Percentiles rank a stretch among this genome's conserved stretches.
Conservation (phyloP, 2,329 filamentous ascomycete species). For the Diaporthe vaccinii region DNA sequence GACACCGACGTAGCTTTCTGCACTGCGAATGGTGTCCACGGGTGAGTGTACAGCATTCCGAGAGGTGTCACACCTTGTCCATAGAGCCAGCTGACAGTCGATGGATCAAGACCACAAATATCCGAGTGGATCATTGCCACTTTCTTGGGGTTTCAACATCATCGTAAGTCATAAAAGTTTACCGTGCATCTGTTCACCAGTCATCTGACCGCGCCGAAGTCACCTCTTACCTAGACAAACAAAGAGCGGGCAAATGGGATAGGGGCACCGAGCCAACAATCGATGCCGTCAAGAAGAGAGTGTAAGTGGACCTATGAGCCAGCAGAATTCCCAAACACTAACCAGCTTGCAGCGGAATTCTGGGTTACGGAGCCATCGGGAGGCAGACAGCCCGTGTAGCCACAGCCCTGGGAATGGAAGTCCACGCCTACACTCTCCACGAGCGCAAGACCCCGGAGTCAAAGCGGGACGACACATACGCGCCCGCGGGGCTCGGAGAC, state of each 20-base stretch:
- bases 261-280: conserved; percentile 50
- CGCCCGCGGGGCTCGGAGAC: conserved; percentile 75
- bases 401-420: conserved; percentile 76
- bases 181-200: background rate
- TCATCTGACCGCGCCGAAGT: conserved; percentile 50
- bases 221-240: conserved; percentile 59
- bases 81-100: background rate
- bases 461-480: conserved; percentile 73
- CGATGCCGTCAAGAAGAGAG: conserved; percentile 62
- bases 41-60: conserved; percentile 53
- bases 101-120: conserved; percentile 63
- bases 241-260: conserved; percentile 60
- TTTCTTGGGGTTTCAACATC: conserved; percentile 63
- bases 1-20: conserved; percentile 65
- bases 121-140: conserved; percentile 69
- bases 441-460: conserved; percentile 77
- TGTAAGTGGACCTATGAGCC: conserved; percentile 55
- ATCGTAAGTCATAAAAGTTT: conserved; percentile 52
- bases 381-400: conserved; percentile 69
- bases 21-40: conserved; percentile 71
- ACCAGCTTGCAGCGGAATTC: conserved; percentile 56
- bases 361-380: conserved; percentile 69
- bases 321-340: background rate
- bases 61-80: background rate
- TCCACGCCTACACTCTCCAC: conserved; percentile 81